A percentile compares a stretch with the other conserved stretches of the same genome.
These are phyloP conservation scores for Arthroderma sp. DNA, from an alignment of 2,329 filamentous ascomycete genomes.

Conservation along the genomic window DNA sequence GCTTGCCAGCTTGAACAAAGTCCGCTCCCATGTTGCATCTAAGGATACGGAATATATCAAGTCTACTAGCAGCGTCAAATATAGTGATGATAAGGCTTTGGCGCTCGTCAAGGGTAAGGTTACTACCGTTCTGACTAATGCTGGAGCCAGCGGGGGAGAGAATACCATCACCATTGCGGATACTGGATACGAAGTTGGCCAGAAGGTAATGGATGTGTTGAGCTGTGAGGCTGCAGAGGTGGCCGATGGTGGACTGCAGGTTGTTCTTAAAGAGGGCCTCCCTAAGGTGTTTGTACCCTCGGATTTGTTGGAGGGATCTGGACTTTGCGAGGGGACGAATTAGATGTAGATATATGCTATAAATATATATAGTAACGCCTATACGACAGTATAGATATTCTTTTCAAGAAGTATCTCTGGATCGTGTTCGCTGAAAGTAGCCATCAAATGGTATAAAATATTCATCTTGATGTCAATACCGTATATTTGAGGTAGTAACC, in stretches of 20 bases:
- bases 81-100: constrained; percentile 30
- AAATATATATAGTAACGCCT: too few relatives aligned
- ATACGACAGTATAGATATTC: too few relatives aligned
- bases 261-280: constrained; percentile 12
- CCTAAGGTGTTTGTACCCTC: constrained; percentile 14
- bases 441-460: too few relatives aligned
- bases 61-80: constrained; percentile 31
- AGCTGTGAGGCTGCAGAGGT: constrained; percentile 18
- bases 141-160: constrained; percentile 24
- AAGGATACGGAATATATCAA: constrained; percentile 27
- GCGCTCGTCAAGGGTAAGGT: constrained; percentile 34
- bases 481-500: too few relatives aligned
- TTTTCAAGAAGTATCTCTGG: too few relatives aligned
- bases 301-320: constrained; percentile 10
- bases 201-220: constrained; percentile 25
- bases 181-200: constrained; percentile 27
- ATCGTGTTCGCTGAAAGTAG: too few relatives aligned
- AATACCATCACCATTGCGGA: constrained; percentile 34
- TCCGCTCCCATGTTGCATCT: constrained; percentile 33
- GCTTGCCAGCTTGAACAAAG: constrained; percentile 36
- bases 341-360: too few relatives aligned
- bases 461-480: too few relatives aligned
- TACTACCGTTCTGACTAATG: constrained; percentile 31
- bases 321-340: constrained; percentile 9
- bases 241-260: constrained; percentile 10